Percentiles rank a stretch among this genome's conserved stretches.
phyloP scores from a whole-genome alignment of 352 stramenopile genomes.

The Phytopythium boreale region DNA sequence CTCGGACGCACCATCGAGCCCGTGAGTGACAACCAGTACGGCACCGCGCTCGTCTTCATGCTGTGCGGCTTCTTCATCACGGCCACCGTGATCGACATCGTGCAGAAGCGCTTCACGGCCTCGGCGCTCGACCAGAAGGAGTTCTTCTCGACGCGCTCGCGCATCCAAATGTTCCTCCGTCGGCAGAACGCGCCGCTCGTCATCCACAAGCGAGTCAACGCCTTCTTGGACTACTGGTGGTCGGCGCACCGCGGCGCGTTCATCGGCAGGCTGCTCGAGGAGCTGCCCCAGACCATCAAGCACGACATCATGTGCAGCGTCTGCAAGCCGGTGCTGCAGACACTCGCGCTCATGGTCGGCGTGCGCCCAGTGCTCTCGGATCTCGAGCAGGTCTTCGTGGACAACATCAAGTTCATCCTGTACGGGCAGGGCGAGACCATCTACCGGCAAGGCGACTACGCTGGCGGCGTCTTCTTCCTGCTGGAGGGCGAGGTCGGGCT shows the following conservation, averaged over 20 bases:
- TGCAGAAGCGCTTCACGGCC: constrained; percentile 74
- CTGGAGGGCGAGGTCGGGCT: constrained; percentile 51
- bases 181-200: constrained; percentile 51
- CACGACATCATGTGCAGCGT: constrained; percentile 59
- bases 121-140: constrained; percentile 75
- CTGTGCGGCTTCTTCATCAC: constrained; percentile 75
- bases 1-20: constrained; percentile 51
- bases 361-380: constrained; percentile 41
- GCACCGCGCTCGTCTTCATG: constrained; percentile 57
- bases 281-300: constrained; percentile 61
- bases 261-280: constrained; percentile 50
- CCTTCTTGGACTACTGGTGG: constrained; percentile 78
- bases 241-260: constrained; percentile 59
- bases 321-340: constrained; percentile 55
- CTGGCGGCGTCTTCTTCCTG: constrained; percentile 54
- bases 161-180: constrained; percentile 67
- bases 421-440: constrained; percentile 68
- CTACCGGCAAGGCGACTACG: constrained; percentile 60
- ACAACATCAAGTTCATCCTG: constrained; percentile 65
- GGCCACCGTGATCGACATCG: constrained; percentile 67
- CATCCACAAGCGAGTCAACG: constrained; percentile 63
- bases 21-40: constrained; percentile 44
- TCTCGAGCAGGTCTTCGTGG: constrained; percentile 53
- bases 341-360: constrained; percentile 38
- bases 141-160: constrained; percentile 52